Conservation (phyloP, 306 rosid genomes). For the Gastrolobium bilobum region DNA sequence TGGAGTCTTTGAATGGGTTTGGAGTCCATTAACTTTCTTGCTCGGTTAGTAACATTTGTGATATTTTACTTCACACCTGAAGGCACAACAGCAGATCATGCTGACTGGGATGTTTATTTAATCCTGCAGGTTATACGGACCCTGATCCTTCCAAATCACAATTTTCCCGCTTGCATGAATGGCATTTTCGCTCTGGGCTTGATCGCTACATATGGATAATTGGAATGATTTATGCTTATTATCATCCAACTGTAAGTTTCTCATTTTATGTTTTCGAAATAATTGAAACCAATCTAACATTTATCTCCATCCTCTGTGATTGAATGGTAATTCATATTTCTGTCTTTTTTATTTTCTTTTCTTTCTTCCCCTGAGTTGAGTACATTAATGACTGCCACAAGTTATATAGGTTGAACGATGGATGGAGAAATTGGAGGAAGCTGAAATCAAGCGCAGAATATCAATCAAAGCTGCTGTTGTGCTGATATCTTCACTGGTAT, state of each 20-base stretch:
- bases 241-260: constrained; percentile 89
- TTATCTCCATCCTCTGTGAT: constrained; percentile 26
- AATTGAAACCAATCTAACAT: constrained; percentile 17
- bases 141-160: constrained; percentile 75
- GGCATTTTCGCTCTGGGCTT: constrained; percentile 98
- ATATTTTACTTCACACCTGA: constrained; percentile 35
- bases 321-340: constrained; percentile 34
- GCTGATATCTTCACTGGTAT: constrained; percentile 69
- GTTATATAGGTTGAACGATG: constrained; percentile 79
- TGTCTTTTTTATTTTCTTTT: not conserved
- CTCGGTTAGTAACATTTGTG: constrained; percentile 70
- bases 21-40: constrained; percentile 88
- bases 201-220: constrained; percentile 98
- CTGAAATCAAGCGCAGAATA: constrained; percentile 76
- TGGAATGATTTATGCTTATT: constrained; percentile 97
- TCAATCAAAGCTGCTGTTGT: constrained; percentile 80
- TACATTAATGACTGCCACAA: constrained; percentile 38
- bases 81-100: constrained; percentile 44
- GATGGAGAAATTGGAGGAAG: constrained; percentile 98
- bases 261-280: constrained; percentile 38
- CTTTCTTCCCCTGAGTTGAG: constrained; percentile 39
- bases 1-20: constrained; percentile 88
- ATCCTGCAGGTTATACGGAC: constrained; percentile 73
- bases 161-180: constrained; percentile 77
- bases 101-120: constrained; percentile 46